Conservation (phyloP, 345 rosid genomes). For the Geranium rotundifolium region DNA sequence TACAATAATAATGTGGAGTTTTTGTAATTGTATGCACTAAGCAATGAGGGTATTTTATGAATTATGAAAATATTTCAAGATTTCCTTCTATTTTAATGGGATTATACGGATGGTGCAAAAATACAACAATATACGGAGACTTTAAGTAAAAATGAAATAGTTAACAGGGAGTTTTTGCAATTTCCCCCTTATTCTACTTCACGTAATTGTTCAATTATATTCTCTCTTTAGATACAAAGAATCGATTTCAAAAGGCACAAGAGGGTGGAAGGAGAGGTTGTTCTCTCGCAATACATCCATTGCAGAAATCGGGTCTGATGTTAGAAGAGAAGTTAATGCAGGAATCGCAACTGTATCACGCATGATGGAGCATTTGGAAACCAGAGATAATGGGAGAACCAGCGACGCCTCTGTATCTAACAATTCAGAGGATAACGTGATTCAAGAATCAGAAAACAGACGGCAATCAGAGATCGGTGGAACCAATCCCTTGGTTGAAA, state of each 20-base stretch:
- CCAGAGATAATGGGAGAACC: slow-evolving; percentile 22
- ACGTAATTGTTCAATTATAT: neutral
- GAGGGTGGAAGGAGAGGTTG: slow-evolving; percentile 61
- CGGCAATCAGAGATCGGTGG: too few relatives aligned
- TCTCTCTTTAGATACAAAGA: slow-evolving; percentile 40
- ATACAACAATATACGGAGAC: too few relatives aligned
- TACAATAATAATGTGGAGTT: too few relatives aligned
- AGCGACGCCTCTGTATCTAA: slow-evolving; percentile 13
- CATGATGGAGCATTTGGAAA: slow-evolving; percentile 35
- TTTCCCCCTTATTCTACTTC: neutral
- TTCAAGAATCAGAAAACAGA: too few relatives aligned
- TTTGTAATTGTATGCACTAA: too few relatives aligned
- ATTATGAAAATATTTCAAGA: too few relatives aligned
- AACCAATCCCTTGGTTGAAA: too few relatives aligned
- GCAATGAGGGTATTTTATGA: too few relatives aligned
- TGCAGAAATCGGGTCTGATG: slow-evolving; percentile 38
- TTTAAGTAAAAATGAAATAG: neutral
- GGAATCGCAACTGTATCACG: slow-evolving; percentile 40
- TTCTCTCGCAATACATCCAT: slow-evolving; percentile 42
- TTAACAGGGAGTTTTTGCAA: neutral
- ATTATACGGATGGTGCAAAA: too few relatives aligned
- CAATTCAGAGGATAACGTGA: too few relatives aligned
- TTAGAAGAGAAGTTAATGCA: slow-evolving; percentile 36
- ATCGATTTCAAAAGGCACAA: slow-evolving; percentile 52
- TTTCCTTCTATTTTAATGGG: too few relatives aligned